Percentiles rank a stretch among this genome's conserved stretches.
These are phyloP conservation scores for Myxozyma geophila DNA, from an alignment of 805 yeast species.

Conservation along the genomic window DNA sequence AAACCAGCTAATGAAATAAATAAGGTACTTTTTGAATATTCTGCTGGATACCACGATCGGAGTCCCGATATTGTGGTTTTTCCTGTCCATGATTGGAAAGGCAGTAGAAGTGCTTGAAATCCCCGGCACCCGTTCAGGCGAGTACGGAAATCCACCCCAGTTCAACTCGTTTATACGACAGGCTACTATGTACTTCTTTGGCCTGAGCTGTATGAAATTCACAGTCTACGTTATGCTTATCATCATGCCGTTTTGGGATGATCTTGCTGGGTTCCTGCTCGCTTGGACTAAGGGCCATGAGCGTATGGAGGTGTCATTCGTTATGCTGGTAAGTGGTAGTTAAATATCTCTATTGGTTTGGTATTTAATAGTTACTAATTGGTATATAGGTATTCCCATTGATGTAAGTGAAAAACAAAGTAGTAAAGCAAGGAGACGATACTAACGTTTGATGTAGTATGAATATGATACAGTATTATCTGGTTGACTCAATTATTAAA, in stretches of 20 bases:
- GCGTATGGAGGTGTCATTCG: slow-evolving; percentile 80
- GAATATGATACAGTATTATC: slow-evolving; percentile 57
- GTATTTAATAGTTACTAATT: background rate
- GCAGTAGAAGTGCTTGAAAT: slow-evolving; percentile 52
- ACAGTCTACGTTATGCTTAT: slow-evolving; percentile 61
- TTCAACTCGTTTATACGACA: slow-evolving; percentile 73
- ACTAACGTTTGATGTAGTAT: slow-evolving; percentile 38
- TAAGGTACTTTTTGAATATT: slow-evolving; percentile 78
- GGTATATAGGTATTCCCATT: slow-evolving; percentile 43
- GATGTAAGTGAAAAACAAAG: slow-evolving; percentile 33
- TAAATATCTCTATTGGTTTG: background rate
- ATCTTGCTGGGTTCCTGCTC: slow-evolving; percentile 70
- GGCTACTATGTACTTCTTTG: slow-evolving; percentile 65
- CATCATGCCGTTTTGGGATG: slow-evolving; percentile 67
- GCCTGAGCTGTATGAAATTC: slow-evolving; percentile 66
- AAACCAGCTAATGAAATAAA: background rate
- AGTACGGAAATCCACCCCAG: slow-evolving; percentile 65
- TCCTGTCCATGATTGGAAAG: slow-evolving; percentile 55
- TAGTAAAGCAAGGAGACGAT: background rate
- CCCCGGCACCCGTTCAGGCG: slow-evolving; percentile 54
- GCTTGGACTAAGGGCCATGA: slow-evolving; percentile 86
- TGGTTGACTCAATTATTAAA: slow-evolving; percentile 64
- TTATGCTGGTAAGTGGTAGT: slow-evolving; percentile 77
- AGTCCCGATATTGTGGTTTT: slow-evolving; percentile 73
- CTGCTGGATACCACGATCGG: slow-evolving; percentile 93